Percentiles rank a stretch among this genome's conserved stretches.
phyloP scores from a whole-genome alignment of 176 grass and related monocot genomes.

The Luzula sylvatica region DNA sequence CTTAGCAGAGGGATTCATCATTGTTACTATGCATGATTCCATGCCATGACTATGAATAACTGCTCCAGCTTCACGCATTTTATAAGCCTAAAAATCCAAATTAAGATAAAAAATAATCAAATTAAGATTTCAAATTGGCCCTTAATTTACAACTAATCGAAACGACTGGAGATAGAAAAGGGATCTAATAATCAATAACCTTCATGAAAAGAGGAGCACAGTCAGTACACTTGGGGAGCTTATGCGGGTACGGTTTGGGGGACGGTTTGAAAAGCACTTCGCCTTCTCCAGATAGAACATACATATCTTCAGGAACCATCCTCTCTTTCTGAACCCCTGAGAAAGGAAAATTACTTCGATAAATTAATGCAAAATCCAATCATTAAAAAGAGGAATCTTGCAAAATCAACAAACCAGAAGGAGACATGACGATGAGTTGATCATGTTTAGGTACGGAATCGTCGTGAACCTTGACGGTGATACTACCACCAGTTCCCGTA shows the following conservation, averaged over 20 bases:
- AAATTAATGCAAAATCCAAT: background rate
- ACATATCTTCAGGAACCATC: constrained; percentile 86
- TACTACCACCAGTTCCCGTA: constrained; percentile 63
- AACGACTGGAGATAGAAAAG: too few relatives aligned
- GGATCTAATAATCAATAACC: constrained; percentile 21
- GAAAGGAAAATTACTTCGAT: background rate
- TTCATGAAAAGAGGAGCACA: constrained; percentile 97
- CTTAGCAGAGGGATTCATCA: constrained; percentile 75
- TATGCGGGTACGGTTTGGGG: constrained; percentile 67
- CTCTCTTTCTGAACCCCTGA: constrained; percentile 95
- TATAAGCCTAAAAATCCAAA: constrained; percentile 52
- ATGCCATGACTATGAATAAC: constrained; percentile 98
- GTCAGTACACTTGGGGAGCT: constrained; percentile 78
- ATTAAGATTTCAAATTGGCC: background rate
- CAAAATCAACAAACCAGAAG: constrained; percentile 42
- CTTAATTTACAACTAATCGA: background rate
- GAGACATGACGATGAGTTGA: constrained; percentile 79
- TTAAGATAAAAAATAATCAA: background rate
- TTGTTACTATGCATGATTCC: constrained; percentile 80
- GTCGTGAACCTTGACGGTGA: constrained; percentile 89
- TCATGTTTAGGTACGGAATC: constrained; percentile 39
- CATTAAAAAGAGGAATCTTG: background rate
- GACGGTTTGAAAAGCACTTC: constrained; percentile 40
- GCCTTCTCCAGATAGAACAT: constrained; percentile 54
- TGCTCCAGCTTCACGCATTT: constrained; percentile 88